phyloP scores from a whole-genome alignment of 208 protist species.

The Crithidia fasciculata region DNA sequence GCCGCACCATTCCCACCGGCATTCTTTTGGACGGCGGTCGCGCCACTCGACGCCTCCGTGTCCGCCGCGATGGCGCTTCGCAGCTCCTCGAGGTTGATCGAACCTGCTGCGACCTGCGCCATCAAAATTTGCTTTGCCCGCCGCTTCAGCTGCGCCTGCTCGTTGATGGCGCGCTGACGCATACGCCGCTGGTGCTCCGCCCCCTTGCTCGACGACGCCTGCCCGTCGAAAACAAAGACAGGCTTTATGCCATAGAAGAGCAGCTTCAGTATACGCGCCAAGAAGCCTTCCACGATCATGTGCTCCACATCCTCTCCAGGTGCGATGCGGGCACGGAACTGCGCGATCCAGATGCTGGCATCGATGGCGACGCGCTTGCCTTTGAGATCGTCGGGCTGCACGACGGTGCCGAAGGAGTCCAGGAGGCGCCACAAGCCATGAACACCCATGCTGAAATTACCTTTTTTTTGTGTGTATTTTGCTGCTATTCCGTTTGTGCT shows the following conservation, averaged over 20 bases:
- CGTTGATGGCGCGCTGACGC: constrained; percentile 39
- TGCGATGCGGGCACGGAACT: constrained; percentile 62
- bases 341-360: constrained; percentile 90
- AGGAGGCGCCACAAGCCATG: constrained; percentile 85
- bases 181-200: constrained; percentile 63
- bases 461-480: too few species aligned
- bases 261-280: constrained; percentile 85
- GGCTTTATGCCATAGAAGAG: constrained; percentile 88
- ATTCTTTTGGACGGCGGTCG: too few species aligned
- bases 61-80: constrained; percentile 6
- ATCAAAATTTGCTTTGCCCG: constrained; percentile 69
- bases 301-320: constrained; percentile 59
- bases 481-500: too few species aligned
- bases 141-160: constrained; percentile 45
- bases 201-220: constrained; percentile 57
- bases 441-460: constrained; percentile 66
- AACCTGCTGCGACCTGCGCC: constrained; percentile 70
- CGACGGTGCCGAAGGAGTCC: constrained; percentile 81
- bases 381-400: constrained; percentile 62
- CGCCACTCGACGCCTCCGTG: not conserved
- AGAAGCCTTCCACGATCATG: constrained; percentile 78
- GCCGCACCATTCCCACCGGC: too few species aligned
- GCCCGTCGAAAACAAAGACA: constrained; percentile 91
- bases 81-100: constrained; percentile 43
- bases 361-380: constrained; percentile 85